phyloP scores from a whole-genome alignment of 2,329 filamentous ascomycete species.

The Penicillium crustosum region DNA sequence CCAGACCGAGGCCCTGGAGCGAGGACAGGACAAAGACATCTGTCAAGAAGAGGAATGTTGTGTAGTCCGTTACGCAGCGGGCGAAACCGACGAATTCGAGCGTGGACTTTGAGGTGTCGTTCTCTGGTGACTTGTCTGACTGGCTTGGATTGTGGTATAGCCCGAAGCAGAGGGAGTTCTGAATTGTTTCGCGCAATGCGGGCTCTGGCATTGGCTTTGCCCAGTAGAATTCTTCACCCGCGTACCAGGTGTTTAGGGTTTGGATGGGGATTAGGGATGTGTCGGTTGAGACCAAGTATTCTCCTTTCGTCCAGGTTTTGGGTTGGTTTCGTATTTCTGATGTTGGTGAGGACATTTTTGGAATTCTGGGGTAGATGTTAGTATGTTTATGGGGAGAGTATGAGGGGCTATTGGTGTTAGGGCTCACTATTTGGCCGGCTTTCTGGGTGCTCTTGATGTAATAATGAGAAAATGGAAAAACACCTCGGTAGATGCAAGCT shows the following conservation, averaged over 20 bases:
- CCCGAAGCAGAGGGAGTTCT: slow-evolving; percentile 7
- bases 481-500: background rate
- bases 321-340: background rate
- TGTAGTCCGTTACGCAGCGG: slow-evolving; percentile 11
- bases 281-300: slow-evolving; percentile 6
- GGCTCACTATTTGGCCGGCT: background rate
- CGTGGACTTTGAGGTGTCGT: background rate
- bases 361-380: background rate
- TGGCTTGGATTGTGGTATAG: background rate
- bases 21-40: slow-evolving; percentile 12
- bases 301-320: slow-evolving; percentile 6
- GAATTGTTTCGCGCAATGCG: background rate
- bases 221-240: slow-evolving; percentile 10
- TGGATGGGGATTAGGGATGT: background rate
- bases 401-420: background rate
- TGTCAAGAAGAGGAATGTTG: slow-evolving; percentile 15
- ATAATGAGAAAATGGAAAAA: background rate
- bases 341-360: background rate
- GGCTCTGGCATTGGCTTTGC: slow-evolving; percentile 6
- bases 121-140: background rate
- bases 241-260: slow-evolving; percentile 8
- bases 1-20: slow-evolving; percentile 10
- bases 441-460: background rate
- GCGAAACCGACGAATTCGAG: slow-evolving; percentile 14
- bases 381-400: background rate